Base-by-base conservation (phyloP, 2,329 filamentous ascomycete genomes). In the Plenodomus tracheiphilus region DNA sequence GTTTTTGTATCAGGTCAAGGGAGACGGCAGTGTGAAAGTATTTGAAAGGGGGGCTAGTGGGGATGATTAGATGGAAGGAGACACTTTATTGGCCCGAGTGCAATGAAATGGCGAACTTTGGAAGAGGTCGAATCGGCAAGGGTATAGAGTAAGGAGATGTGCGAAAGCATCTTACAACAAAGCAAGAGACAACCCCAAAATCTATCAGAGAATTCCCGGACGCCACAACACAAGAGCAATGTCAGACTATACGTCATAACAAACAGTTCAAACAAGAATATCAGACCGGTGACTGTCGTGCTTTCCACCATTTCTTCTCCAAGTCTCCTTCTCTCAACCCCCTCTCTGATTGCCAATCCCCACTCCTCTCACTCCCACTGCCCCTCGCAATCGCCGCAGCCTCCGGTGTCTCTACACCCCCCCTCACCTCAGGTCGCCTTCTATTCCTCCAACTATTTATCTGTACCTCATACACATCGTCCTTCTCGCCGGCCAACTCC, bases 21-120 rank as follows among this genome's bases (percentile, higher is more conserved):
- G 85, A 9, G 91, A 96, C 75, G 90, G 90, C 1, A 82, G 82
- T 18, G 89, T 91, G 19, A 87, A 79, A 64, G 89, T 96, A 7
- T 97, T 96, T 78, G 89, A 90, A 66, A 82, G 91, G 66, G 91
- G 93, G 5, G 84, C 64, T 46, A 69, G 66, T 17, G 54, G 59
- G 8, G 58, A 64, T 15, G 41, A 44, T 17, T 53, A 49, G 37
- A 22, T 22, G 41, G 10, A 37, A n/a, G n/a, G n/a, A n/a, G n/a
- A n/a, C n/a, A n/a, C n/a, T n/a, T n/a, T n/a, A n/a, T n/a, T n/a
- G n/a, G n/a, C n/a, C n/a, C n/a, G n/a, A n/a, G n/a, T n/a, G n/a
- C n/a, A n/a, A n/a, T n/a, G n/a, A n/a, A n/a, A n/a, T n/a, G n/a
- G n/a, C n/a, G n/a, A n/a, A n/a, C n/a, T n/a, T n/a, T n/a, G n/a